A percentile compares a stretch with the other conserved stretches of the same genome.
These are phyloP conservation scores for Aureobasidium sp. DNA, from an alignment of 2,329 filamentous ascomycete genomes.

Conservation along the genomic window DNA sequence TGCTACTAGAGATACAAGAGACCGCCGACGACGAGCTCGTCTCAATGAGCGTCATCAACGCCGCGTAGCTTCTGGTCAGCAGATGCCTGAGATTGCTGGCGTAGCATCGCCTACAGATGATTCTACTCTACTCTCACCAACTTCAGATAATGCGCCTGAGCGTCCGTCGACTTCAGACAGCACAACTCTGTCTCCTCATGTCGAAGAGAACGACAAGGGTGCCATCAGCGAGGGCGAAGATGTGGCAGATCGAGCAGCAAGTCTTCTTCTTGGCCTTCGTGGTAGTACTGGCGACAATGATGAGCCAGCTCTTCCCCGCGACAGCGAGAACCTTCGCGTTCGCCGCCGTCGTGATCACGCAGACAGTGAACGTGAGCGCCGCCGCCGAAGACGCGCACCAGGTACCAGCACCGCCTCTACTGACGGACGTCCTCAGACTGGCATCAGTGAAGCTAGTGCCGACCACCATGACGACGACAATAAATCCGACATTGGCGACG, in stretches of 20 bases:
- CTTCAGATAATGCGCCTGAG: conserved; percentile 21
- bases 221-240: conserved; percentile 52
- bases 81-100: conserved; percentile 60
- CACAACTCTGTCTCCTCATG: not conserved
- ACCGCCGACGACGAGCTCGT: conserved; percentile 76
- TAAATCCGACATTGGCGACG: conserved; percentile 18
- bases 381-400: conserved; percentile 53
- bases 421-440: conserved; percentile 26
- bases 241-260: conserved; percentile 76
- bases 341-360: conserved; percentile 65
- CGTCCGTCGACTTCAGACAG: not conserved
- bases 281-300: conserved; percentile 50
- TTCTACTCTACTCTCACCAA: conserved; percentile 23
- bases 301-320: conserved; percentile 34
- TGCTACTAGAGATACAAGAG: conserved; percentile 79
- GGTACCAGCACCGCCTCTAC: conserved; percentile 26
- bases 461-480: conserved; percentile 21
- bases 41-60: conserved; percentile 88
- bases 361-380: conserved; percentile 65
- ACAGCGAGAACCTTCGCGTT: conserved; percentile 41
- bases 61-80: conserved; percentile 79
- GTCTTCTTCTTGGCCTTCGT: conserved; percentile 75
- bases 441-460: conserved; percentile 27
- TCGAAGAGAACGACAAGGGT: conserved; percentile 22
- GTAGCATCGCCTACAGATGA: conserved; percentile 15